Evolutionary conservation across 2,329 filamentous ascomycete genomes (phyloP).

Genomic region (Hypocreales sp.): DNA sequence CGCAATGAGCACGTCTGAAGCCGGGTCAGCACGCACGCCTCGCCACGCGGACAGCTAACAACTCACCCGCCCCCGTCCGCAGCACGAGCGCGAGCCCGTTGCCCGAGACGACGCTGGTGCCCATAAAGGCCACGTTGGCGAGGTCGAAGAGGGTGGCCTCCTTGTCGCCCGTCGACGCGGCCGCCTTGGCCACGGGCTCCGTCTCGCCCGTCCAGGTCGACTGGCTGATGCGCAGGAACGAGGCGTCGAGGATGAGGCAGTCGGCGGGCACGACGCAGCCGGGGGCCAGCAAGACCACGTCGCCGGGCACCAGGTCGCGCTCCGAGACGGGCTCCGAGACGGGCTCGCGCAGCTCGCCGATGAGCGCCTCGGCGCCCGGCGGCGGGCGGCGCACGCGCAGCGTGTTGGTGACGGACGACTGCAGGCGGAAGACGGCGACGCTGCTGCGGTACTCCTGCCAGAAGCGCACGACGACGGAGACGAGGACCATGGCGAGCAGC

Average conservation of each 20-base stretch:
- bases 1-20: constrained; percentile 10
- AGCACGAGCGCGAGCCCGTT: constrained; percentile 11
- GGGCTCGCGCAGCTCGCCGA: constrained; percentile 1
- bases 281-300: constrained; percentile 8
- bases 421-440: constrained; percentile 10
- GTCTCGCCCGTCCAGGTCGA: constrained; percentile 16
- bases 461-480: constrained; percentile 12
- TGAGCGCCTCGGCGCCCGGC: background rate
- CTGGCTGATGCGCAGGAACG: constrained; percentile 12
- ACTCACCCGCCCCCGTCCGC: constrained; percentile 7
- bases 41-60: no score
- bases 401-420: constrained; percentile 10
- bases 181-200: constrained; percentile 9
- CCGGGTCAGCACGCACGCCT: no score
- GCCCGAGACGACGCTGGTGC: constrained; percentile 13
- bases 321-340: constrained; percentile 3
- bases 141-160: constrained; percentile 10
- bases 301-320: constrained; percentile 10
- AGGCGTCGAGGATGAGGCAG: constrained; percentile 11
- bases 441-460: constrained; percentile 14
- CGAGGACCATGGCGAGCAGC: constrained; percentile 11
- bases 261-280: constrained; percentile 13
- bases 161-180: constrained; percentile 6
- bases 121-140: constrained; percentile 12
- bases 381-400: constrained; percentile 7